Base-by-base conservation (phyloP, 345 rosid species). In the Chamaenerion angustifolium region DNA sequence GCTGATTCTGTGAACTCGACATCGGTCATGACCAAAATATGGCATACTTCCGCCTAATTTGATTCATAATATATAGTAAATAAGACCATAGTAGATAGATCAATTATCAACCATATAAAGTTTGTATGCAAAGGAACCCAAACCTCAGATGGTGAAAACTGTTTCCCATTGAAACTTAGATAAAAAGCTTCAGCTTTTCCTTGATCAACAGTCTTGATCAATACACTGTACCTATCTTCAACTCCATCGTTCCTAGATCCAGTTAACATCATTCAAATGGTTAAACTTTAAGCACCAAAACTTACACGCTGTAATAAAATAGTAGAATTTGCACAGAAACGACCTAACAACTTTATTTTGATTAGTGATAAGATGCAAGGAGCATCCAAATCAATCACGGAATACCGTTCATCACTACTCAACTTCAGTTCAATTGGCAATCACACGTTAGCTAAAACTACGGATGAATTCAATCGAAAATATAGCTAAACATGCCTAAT, bases 191-290 rank as follows among this genome's bases (percentile, higher is more conserved):
- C 80, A 2, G 96, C 86, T 12, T 60, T 60, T 3, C 53, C 63
- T 69, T 82, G 85, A 69, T 82, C 72, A 43, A 47, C 66, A 35
- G 79, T 67, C 62, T 76, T 76, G 49, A 92, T 65, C 65, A 92
- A 50, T 16, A 80, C 96, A 13, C 90, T 84, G 56, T 87, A 84
- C 18, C 94, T 68, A 72, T 92, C 96, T 61, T 92, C 98, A 80
- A 87, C 73, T 16, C 68, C 98, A 65, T 84, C 96, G 40, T 92
- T 87, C 80, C 95, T 85, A 58, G 46, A 21, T 31, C 37, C 3
- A 31, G 37, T 31, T 31, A 4, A 31, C 8, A 31, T 31, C 10
- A 31, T 31, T 31, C 10, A 31, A 16, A 19, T 37, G 16, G 16
- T 8, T 16, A 15, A 42, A 54, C 37, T 12, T 16, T 21, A 18